Evolutionary conservation across 257 asterid genomes (phyloP).

Genomic region (Przewalskia tangutica): DNA sequence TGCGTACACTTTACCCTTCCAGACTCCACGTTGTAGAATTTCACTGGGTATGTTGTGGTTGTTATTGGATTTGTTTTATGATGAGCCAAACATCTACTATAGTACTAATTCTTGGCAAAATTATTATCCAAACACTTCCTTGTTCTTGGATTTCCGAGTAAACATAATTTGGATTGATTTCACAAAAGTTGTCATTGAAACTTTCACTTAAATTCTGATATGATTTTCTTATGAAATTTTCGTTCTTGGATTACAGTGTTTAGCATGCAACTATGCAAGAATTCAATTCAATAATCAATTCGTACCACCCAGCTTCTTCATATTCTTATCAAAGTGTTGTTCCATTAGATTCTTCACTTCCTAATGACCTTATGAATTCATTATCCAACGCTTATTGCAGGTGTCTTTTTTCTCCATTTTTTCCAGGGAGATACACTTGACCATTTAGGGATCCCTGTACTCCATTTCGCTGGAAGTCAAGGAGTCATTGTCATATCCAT

Average conservation of each 20-base stretch:
- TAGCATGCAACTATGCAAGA: neutral
- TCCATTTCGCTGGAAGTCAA: slow-evolving; percentile 91
- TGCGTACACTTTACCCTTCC: too few species aligned
- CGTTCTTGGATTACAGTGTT: neutral
- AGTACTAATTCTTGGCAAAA: neutral
- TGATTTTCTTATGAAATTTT: neutral
- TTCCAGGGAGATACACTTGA: slow-evolving; percentile 82
- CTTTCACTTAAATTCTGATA: neutral
- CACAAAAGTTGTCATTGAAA: neutral
- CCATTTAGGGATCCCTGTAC: slow-evolving; percentile 93
- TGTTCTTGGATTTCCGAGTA: neutral
- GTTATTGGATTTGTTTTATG: neutral
- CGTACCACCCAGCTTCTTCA: neutral
- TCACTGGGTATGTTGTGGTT: too few species aligned
- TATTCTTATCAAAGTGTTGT: neutral
- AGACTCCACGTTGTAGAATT: too few species aligned
- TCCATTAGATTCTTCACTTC: neutral
- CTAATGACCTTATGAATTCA: neutral
- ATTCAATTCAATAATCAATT: neutral
- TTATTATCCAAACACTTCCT: neutral
- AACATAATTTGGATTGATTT: neutral
- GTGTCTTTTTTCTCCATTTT: neutral
- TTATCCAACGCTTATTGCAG: neutral
- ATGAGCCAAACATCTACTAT: neutral
- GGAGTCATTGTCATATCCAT: slow-evolving; percentile 82